Evolutionary conservation across 257 asterid genomes (phyloP).

Genomic region (Echites panduratus): DNA sequence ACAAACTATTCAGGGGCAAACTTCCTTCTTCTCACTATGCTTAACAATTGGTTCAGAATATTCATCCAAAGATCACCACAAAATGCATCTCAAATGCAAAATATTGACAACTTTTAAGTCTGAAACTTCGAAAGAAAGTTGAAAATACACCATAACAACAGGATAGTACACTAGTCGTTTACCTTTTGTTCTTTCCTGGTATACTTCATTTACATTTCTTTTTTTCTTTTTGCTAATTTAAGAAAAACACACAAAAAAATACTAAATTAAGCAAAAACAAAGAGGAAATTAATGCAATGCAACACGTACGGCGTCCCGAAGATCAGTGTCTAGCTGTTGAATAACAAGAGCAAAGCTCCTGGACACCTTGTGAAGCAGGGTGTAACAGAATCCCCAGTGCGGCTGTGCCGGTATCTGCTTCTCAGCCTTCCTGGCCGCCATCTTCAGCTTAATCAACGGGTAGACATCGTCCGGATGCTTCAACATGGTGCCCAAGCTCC

Average conservation of each 20-base stretch:
- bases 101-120: too few relatives aligned
- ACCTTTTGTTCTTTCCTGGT: neutral
- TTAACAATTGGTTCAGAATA: neutral
- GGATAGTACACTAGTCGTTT: neutral
- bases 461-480: constrained; percentile 83
- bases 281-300: neutral
- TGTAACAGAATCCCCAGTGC: constrained; percentile 92
- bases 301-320: constrained; percentile 81
- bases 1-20: neutral
- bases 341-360: constrained; percentile 82
- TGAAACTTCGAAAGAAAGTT: neutral
- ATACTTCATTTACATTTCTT: neutral
- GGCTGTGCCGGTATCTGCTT: constrained; percentile 90
- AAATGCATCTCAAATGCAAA: neutral
- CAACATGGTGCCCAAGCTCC: constrained; percentile 60
- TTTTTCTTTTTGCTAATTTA: neutral
- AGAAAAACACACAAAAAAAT: neutral
- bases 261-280: neutral
- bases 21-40: neutral
- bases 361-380: constrained; percentile 86
- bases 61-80: neutral
- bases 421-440: constrained; percentile 62
- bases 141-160: neutral
- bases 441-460: constrained; percentile 76
- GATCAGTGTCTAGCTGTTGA: constrained; percentile 91